These are phyloP conservation scores for Heliosperma pusillum DNA, from an alignment of 148 eudicot species.

Conservation along the genomic window DNA sequence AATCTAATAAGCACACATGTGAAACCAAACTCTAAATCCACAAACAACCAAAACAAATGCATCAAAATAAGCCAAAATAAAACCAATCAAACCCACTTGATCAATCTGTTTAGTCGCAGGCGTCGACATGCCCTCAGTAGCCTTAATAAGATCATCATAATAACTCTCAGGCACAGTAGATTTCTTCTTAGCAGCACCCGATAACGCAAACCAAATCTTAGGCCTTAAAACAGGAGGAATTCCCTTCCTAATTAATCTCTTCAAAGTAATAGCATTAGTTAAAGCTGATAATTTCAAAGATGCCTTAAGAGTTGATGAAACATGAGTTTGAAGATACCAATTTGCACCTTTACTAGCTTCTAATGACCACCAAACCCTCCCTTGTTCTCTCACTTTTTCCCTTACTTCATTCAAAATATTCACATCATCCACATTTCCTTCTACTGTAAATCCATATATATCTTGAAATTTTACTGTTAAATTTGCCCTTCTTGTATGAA, in stretches of 20 bases:
- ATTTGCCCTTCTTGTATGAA: conserved; percentile 88
- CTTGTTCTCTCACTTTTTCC: conserved; percentile 85
- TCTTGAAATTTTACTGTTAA: conserved; percentile 87
- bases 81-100: conserved; percentile 62
- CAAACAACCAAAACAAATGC: neutral
- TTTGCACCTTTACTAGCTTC: conserved; percentile 89
- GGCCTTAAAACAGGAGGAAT: conserved; percentile 86
- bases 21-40: neutral
- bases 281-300: conserved; percentile 73
- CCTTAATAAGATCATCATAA: conserved; percentile 67
- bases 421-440: conserved; percentile 99
- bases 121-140: conserved; percentile 75
- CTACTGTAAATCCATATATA: conserved; percentile 82
- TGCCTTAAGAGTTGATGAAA: conserved; percentile 54
- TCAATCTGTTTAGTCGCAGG: conserved; percentile 92
- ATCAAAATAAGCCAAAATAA: neutral
- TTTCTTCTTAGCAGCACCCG: conserved; percentile 98
- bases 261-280: conserved; percentile 68
- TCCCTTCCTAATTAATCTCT: conserved; percentile 81
- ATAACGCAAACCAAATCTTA: conserved; percentile 83
- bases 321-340: conserved; percentile 80
- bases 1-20: conserved; percentile 1
- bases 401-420: conserved; percentile 96
- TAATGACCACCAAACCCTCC: conserved; percentile 88
- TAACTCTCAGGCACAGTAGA: conserved; percentile 92